Percentiles rank a stretch among this genome's conserved stretches.
These are phyloP conservation scores for Neospora caninum DNA, from an alignment of 169 alveolate genomes.

Conservation along the genomic window DNA sequence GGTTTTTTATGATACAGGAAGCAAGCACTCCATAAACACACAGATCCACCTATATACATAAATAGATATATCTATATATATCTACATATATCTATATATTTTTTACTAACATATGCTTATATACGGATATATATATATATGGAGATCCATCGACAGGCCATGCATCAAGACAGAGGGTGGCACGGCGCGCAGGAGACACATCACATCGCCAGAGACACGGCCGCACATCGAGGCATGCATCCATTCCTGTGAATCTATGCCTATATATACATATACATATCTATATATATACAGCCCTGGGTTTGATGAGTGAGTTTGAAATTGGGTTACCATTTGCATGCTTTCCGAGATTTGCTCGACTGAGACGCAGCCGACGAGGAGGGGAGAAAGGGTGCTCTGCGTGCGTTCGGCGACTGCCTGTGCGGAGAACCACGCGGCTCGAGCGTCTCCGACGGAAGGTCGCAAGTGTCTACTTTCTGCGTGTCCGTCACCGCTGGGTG, in stretches of 20 bases:
- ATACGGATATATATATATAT: too few relatives aligned
- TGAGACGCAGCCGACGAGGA: neutral
- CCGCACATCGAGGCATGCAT: neutral
- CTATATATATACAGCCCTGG: neutral
- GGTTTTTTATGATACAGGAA: too few relatives aligned
- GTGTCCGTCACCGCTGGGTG: too few relatives aligned
- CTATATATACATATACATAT: neutral
- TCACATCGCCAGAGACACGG: neutral
- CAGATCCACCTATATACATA: too few relatives aligned
- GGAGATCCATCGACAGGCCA: too few relatives aligned
- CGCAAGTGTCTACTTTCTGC: too few relatives aligned
- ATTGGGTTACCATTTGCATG: neutral
- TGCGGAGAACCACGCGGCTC: slow-evolving; percentile 40
- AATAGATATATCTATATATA: neutral
- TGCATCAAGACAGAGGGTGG: too few relatives aligned
- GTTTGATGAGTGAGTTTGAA: too few relatives aligned
- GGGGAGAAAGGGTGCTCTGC: slow-evolving; percentile 12
- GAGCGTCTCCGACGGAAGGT: slow-evolving; percentile 13
- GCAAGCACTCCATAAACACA: too few relatives aligned
- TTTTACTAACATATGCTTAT: too few relatives aligned
- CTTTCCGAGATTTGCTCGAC: slow-evolving; percentile 30
- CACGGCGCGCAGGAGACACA: too few relatives aligned
- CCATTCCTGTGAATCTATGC: neutral
- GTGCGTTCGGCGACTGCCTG: neutral
- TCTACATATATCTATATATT: neutral